These are phyloP conservation scores for Symbiodinium pilosum DNA, from an alignment of 73 alveolate species.

Conservation along the genomic window DNA sequence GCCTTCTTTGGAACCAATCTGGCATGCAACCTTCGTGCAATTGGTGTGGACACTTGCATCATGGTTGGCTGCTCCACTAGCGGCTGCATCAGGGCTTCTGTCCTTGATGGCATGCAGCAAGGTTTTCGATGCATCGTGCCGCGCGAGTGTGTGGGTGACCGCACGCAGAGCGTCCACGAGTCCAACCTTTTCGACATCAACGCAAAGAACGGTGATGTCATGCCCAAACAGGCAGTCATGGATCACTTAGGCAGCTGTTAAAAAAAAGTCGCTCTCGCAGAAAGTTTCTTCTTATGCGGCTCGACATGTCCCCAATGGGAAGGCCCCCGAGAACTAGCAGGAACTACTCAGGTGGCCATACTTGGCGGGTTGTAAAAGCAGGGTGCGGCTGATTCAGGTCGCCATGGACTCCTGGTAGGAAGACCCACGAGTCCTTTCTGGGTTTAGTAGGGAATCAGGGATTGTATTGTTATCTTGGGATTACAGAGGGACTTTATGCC, in stretches of 20 bases:
- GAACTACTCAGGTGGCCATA: too few relatives aligned
- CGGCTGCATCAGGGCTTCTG: constrained; percentile 92
- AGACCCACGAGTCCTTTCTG: too few relatives aligned
- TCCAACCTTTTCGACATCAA: constrained; percentile 74
- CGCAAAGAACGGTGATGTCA: constrained; percentile 77
- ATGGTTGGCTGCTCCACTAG: constrained; percentile 85
- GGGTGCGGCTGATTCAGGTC: too few relatives aligned
- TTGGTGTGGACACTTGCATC: constrained; percentile 59
- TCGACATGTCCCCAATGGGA: too few relatives aligned
- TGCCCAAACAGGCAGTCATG: constrained; percentile 58
- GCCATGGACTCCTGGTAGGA: too few relatives aligned
- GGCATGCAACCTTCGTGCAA: constrained; percentile 71
- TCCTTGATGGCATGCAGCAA: constrained; percentile 85
- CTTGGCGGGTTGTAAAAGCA: too few relatives aligned
- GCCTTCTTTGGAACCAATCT: constrained; percentile 18
- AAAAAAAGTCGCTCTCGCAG: too few relatives aligned
- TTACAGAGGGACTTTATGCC: too few relatives aligned
- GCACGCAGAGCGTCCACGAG: constrained; percentile 74
- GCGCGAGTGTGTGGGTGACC: constrained; percentile 89
- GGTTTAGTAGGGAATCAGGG: too few relatives aligned
- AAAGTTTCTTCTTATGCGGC: too few relatives aligned
- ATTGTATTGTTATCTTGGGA: too few relatives aligned
- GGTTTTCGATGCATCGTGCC: constrained; percentile 72
- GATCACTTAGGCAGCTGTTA: not conserved
- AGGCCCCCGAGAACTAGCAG: too few relatives aligned